phyloP scores from a whole-genome alignment of 306 rosid species.

The Quercus berberidifolia region DNA sequence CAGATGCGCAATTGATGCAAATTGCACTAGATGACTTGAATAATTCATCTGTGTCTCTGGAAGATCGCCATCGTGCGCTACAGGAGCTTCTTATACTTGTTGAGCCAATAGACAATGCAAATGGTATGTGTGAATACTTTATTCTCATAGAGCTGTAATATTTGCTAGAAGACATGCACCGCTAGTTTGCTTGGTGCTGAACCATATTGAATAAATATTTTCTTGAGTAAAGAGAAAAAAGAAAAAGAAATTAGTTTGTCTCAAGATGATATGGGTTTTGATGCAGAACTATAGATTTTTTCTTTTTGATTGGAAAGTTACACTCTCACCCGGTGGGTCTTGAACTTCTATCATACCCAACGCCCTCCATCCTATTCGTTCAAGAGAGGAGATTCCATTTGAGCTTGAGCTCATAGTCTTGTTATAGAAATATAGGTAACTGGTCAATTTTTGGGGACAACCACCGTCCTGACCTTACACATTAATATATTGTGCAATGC shows the following conservation, averaged over 20 bases:
- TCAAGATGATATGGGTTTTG: background rate
- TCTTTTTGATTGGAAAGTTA: too few species aligned
- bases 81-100: constrained; percentile 81
- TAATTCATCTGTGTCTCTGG: constrained; percentile 61
- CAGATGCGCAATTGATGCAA: constrained; percentile 82
- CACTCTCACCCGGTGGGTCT: too few species aligned
- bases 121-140: constrained; percentile 44
- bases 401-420: background rate
- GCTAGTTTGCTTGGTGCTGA: background rate
- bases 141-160: background rate
- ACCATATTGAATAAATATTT: background rate
- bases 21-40: constrained; percentile 69
- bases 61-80: constrained; percentile 70
- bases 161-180: background rate
- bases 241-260: background rate
- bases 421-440: background rate
- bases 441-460: background rate
- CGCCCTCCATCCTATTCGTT: too few species aligned
- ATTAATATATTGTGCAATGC: background rate
- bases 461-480: background rate
- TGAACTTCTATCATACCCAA: too few species aligned
- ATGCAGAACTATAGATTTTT: too few species aligned
- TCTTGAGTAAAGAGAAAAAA: background rate
- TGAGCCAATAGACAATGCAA: constrained; percentile 79
- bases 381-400: background rate